Conservation (phyloP, 768 basidiomycete genomes). For the Lentinula detonsa region DNA sequence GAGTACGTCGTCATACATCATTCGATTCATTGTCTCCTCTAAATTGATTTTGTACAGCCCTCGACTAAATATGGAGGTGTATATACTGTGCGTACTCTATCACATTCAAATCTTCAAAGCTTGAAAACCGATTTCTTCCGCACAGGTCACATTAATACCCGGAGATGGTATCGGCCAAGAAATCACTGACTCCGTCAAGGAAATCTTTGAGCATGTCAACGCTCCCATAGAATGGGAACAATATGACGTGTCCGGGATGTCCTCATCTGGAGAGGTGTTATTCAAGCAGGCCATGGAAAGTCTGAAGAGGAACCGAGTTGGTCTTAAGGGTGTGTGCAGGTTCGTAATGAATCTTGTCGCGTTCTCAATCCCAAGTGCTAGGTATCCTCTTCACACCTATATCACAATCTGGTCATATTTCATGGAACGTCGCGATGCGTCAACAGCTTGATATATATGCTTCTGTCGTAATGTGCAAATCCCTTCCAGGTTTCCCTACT, state of each 20-base stretch:
- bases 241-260: slow-evolving; percentile 96
- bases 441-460: slow-evolving; percentile 99
- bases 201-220: slow-evolving; percentile 96
- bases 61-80: slow-evolving; percentile 90
- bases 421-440: slow-evolving; percentile 99
- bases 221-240: slow-evolving; percentile 99
- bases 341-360: slow-evolving; percentile 1
- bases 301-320: slow-evolving; percentile 94
- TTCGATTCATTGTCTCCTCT: slow-evolving; percentile 9
- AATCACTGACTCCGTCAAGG: slow-evolving; percentile 97
- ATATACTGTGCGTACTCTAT: slow-evolving; percentile 61
- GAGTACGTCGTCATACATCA: slow-evolving; percentile 37
- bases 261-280: slow-evolving; percentile 86
- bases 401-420: slow-evolving; percentile 93
- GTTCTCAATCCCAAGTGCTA: slow-evolving; percentile 23
- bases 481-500: slow-evolving; percentile 92
- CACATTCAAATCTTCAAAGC: slow-evolving; percentile 1
- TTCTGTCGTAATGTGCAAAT: slow-evolving; percentile 97
- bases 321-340: slow-evolving; percentile 77
- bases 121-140: slow-evolving; percentile 18
- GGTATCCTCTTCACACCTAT: slow-evolving; percentile 99
- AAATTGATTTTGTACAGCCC: slow-evolving; percentile 37
- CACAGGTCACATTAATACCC: slow-evolving; percentile 91
- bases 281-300: slow-evolving; percentile 99
- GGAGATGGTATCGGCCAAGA: slow-evolving; percentile 98